Evolutionary conservation across 306 rosid species (phyloP), one percentile per base, ranked within the genome.

Genomic region (Cicer judaicum): DNA sequence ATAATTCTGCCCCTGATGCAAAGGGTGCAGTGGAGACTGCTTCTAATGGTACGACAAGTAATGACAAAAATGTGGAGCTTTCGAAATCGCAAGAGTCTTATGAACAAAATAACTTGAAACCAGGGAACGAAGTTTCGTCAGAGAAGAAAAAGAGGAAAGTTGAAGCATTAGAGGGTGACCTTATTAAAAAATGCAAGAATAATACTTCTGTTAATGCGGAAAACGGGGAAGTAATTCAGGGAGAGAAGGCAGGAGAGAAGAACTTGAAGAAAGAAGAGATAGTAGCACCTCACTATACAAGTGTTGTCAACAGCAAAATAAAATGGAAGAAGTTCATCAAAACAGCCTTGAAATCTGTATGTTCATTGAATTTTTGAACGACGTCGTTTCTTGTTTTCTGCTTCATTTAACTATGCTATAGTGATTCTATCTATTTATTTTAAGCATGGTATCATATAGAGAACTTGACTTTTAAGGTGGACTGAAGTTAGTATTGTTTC

Each of bases 311-410:
- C n/a, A 72, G 21, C 70, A 90, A 81, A 75, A 85, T 91, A n/a
- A 89, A 89, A 78, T 93, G 96, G 97, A 93, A 87, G 82, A 89
- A 86, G 87, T 80, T 88, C 77, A 89, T 93, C 77, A 88, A 88
- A 61, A 81, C 95, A 43, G 86, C 90, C 62, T 78, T 93, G 83
- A 91, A 87, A 87, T 81, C 84, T 46, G 98, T 93, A 82, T 16
- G 97, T 81, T 21, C 61, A 69, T 67, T 50, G 24, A 52, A 71
- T 67, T 57, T 71, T 29, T 8, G 68, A 76, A 73, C 39, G 60
- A 1, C 54, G 8, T 44, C 29, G 43, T 56, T 63, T 42, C 41
- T 55, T 68, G 64, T 39, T 72, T 72, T 41, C 38, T 62, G 42
- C 64, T 71, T 39, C 10, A 24, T 54, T 70, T 38, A 19, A 50